These are phyloP conservation scores for Eucalyptus regnans DNA, from an alignment of 345 rosid species.

Conservation along the genomic window DNA sequence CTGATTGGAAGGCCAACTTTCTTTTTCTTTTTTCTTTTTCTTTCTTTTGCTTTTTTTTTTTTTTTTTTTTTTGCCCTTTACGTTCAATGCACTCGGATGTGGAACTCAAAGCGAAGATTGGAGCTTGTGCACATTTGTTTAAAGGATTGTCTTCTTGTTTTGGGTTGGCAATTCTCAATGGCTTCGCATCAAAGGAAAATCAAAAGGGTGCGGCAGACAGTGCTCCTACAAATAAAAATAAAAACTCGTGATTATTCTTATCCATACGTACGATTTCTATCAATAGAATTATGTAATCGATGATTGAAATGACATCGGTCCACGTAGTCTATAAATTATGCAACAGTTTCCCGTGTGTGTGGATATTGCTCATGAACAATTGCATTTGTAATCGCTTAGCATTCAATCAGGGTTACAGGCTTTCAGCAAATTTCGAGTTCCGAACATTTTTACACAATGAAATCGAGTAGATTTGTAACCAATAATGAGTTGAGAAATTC, in stretches of 20 bases:
- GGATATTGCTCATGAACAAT: not conserved
- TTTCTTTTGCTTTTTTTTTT: not conserved
- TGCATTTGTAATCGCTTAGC: not conserved
- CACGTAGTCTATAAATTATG: not conserved
- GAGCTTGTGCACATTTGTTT: not conserved
- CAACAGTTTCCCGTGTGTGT: not conserved
- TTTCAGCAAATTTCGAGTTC: not conserved
- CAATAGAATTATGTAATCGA: not conserved
- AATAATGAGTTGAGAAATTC: not conserved
- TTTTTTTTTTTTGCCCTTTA: not conserved
- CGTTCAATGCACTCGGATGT: not conserved
- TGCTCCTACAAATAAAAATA: not conserved
- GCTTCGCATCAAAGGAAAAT: not conserved
- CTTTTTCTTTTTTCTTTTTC: not conserved
- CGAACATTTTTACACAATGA: not conserved
- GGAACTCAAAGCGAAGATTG: not conserved
- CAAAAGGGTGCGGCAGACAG: not conserved
- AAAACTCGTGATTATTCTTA: not conserved
- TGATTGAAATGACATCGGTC: not conserved
- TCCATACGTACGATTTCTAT: not conserved
- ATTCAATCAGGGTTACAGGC: not conserved
- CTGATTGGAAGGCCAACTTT: not conserved
- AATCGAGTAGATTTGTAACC: not conserved
- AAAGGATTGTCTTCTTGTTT: not conserved
- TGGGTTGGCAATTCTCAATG: not conserved